phyloP scores from a whole-genome alignment of 345 rosid genomes.

The Eucalyptus viminalis region DNA sequence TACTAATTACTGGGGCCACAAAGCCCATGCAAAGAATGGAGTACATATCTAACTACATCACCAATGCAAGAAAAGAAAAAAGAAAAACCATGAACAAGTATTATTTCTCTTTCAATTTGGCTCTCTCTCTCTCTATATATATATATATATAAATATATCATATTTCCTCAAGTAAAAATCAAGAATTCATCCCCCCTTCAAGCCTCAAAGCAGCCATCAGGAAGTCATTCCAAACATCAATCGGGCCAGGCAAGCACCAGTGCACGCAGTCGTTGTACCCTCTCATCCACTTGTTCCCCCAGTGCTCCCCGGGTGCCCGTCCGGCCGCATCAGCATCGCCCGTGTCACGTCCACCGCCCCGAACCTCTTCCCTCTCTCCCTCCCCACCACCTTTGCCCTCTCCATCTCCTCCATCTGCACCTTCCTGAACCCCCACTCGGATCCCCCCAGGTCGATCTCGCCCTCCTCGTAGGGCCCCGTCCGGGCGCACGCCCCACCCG shows the following conservation, averaged over 20 bases:
- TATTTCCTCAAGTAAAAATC: background rate
- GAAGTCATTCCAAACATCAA: constrained; percentile 73
- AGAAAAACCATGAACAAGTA: background rate
- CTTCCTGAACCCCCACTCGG: constrained; percentile 39
- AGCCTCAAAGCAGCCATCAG: constrained; percentile 33
- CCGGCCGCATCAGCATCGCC: constrained; percentile 73
- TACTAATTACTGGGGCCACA: background rate
- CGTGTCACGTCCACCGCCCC: constrained; percentile 47
- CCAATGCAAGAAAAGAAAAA: too few relatives aligned
- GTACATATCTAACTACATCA: background rate
- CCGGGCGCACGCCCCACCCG: constrained; percentile 55
- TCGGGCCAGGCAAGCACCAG: constrained; percentile 91
- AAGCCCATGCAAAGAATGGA: background rate
- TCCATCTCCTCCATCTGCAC: constrained; percentile 40
- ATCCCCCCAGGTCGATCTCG: background rate
- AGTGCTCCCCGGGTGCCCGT: constrained; percentile 62
- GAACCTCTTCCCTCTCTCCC: constrained; percentile 18
- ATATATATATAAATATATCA: too few relatives aligned
- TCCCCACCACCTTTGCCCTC: background rate
- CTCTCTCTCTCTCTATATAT: background rate
- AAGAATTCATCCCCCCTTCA: background rate
- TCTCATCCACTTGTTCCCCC: constrained; percentile 78
- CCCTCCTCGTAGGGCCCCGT: constrained; percentile 27
- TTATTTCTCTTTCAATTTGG: background rate
- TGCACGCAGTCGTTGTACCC: constrained; percentile 77